Conservation (phyloP, 805 yeast genomes). For the Yamadazyma sp. region DNA sequence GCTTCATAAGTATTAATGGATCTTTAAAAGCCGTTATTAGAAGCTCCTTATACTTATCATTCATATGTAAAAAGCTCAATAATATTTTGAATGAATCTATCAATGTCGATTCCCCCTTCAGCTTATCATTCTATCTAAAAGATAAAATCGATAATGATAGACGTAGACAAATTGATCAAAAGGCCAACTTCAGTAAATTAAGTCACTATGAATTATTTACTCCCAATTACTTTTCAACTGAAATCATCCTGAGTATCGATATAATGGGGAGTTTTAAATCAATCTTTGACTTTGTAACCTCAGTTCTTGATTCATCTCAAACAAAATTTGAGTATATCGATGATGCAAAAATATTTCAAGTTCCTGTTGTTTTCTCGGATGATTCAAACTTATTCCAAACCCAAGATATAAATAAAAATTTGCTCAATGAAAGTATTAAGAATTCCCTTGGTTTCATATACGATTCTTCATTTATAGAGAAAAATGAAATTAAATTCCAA, state of each 20-base stretch:
- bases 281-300: slow-evolving; percentile 15
- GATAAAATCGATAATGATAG: slow-evolving; percentile 7
- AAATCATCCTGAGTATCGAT: slow-evolving; percentile 8
- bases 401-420: slow-evolving; percentile 12
- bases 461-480: slow-evolving; percentile 2
- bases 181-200: slow-evolving; percentile 8
- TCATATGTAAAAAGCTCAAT: slow-evolving; percentile 24
- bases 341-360: slow-evolving; percentile 13
- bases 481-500: slow-evolving; percentile 1
- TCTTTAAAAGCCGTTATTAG: slow-evolving; percentile 17
- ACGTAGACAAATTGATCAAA: slow-evolving; percentile 11
- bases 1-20: slow-evolving; percentile 31
- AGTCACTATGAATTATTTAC: slow-evolving; percentile 5
- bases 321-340: slow-evolving; percentile 12
- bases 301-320: slow-evolving; percentile 4
- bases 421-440: slow-evolving; percentile 4
- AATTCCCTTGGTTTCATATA: slow-evolving; percentile 7
- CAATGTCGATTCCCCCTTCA: slow-evolving; percentile 25
- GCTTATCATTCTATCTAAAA: slow-evolving; percentile 3
- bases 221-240: slow-evolving; percentile 4
- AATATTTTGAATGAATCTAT: slow-evolving; percentile 19
- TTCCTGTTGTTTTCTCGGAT: slow-evolving; percentile 14
- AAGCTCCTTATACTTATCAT: slow-evolving; percentile 25
- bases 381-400: slow-evolving; percentile 17
- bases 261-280: slow-evolving; percentile 20